Conservation (phyloP, 1,284 basidiomycete genomes). For the Omphalotus olearius region DNA sequence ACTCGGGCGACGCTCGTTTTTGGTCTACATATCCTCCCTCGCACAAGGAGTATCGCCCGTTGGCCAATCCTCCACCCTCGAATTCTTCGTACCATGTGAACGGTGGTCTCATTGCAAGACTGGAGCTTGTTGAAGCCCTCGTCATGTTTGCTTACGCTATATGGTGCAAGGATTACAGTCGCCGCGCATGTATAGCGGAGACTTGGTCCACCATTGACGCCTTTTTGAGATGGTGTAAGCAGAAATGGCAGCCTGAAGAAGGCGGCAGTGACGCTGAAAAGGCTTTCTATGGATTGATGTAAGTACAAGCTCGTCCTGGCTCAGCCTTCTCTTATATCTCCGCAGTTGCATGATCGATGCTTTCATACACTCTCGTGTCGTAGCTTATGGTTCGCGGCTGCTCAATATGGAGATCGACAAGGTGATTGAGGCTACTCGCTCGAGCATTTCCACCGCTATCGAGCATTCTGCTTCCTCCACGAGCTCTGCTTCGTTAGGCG, state of each 20-base stretch:
- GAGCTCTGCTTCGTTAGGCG: slow-evolving; percentile 29
- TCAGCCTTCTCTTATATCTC: slow-evolving; percentile 21
- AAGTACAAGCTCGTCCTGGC: slow-evolving; percentile 29
- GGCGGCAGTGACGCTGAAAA: slow-evolving; percentile 64
- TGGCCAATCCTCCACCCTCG: slow-evolving; percentile 55
- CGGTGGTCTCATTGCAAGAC: slow-evolving; percentile 63
- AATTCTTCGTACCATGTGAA: slow-evolving; percentile 67
- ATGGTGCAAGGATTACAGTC: slow-evolving; percentile 63
- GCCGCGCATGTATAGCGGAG: slow-evolving; percentile 43
- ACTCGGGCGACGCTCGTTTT: slow-evolving; percentile 69
- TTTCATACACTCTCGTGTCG: slow-evolving; percentile 59
- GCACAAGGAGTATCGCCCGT: slow-evolving; percentile 58
- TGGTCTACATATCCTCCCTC: slow-evolving; percentile 65
- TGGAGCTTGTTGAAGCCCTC: slow-evolving; percentile 72
- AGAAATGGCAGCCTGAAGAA: slow-evolving; percentile 61
- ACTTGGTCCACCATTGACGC: slow-evolving; percentile 62
- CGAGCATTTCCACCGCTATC: slow-evolving; percentile 42
- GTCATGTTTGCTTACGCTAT: slow-evolving; percentile 70
- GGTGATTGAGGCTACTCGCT: slow-evolving; percentile 30
- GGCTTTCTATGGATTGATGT: slow-evolving; percentile 74
- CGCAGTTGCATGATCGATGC: slow-evolving; percentile 68
- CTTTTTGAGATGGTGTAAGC: slow-evolving; percentile 62
- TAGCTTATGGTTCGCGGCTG: slow-evolving; percentile 37
- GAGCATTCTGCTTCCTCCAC: slow-evolving; percentile 33
- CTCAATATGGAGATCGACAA: slow-evolving; percentile 43